Conservation (phyloP, 768 basidiomycete genomes). For the Kondoa malvinella region DNA sequence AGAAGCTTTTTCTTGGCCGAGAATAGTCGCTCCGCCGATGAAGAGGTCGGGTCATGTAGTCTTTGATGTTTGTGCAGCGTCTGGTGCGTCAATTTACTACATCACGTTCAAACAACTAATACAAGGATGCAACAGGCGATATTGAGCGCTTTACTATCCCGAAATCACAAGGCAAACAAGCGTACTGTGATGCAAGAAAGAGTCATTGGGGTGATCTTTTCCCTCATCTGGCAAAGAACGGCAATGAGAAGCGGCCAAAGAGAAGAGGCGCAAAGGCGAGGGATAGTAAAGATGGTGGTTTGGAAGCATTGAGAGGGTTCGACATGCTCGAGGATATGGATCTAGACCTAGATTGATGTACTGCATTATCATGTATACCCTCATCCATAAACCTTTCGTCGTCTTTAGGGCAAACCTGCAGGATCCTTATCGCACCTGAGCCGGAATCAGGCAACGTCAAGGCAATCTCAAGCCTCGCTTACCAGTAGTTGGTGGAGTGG, state of each 20-base stretch:
- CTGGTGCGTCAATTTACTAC: constrained; percentile 40
- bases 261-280: neutral
- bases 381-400: neutral
- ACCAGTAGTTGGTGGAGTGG: neutral
- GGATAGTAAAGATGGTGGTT: neutral
- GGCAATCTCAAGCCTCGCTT: neutral
- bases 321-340: neutral
- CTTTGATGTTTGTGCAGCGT: constrained; percentile 65
- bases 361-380: neutral
- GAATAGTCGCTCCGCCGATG: constrained; percentile 77
- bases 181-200: constrained; percentile 87
- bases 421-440: neutral
- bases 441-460: neutral
- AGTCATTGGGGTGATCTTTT: constrained; percentile 87
- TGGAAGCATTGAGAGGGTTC: neutral
- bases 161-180: constrained; percentile 86
- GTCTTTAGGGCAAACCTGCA: neutral
- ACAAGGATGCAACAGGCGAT: constrained; percentile 42
- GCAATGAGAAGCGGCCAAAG: neutral
- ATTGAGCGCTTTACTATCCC: constrained; percentile 83
- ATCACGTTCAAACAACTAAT: neutral
- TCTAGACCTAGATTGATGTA: neutral
- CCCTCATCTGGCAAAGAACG: constrained; percentile 43
- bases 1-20: constrained; percentile 76
- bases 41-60: constrained; percentile 83